Percentiles rank a stretch among this genome's conserved stretches.
Evolutionary conservation across 768 basidiomycete genomes (phyloP).

Genomic region (Tricholoma terreum): DNA sequence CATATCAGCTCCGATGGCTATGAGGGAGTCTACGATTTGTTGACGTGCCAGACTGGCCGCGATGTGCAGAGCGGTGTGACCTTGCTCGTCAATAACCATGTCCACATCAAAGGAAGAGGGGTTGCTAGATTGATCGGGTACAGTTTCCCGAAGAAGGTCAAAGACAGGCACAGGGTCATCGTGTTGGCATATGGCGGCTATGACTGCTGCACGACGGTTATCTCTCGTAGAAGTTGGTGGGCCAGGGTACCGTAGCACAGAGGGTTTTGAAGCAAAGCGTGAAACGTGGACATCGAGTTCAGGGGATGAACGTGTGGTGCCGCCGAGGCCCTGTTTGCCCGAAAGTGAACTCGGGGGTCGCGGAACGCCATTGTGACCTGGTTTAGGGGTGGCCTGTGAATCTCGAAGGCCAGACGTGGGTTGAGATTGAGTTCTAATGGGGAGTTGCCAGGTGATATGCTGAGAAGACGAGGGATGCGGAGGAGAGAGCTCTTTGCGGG

Average conservation of each 20-base stretch:
- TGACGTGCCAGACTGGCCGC: slow-evolving; percentile 83
- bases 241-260: slow-evolving; percentile 50
- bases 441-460: slow-evolving; percentile 31
- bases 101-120: slow-evolving; percentile 59
- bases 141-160: slow-evolving; percentile 63
- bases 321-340: slow-evolving; percentile 33
- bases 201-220: slow-evolving; percentile 56
- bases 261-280: slow-evolving; percentile 69
- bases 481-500: slow-evolving; percentile 50
- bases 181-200: slow-evolving; percentile 63
- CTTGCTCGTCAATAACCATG: slow-evolving; percentile 88
- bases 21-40: slow-evolving; percentile 63
- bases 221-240: slow-evolving; percentile 50
- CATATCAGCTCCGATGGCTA: slow-evolving; percentile 79
- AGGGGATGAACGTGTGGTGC: slow-evolving; percentile 30
- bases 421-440: slow-evolving; percentile 29
- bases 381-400: slow-evolving; percentile 25
- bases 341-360: slow-evolving; percentile 45
- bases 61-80: slow-evolving; percentile 91
- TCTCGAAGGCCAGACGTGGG: slow-evolving; percentile 23
- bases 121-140: slow-evolving; percentile 32
- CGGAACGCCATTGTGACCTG: slow-evolving; percentile 42
- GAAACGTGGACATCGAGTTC: slow-evolving; percentile 46
- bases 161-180: slow-evolving; percentile 66
- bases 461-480: slow-evolving; percentile 32